These are phyloP conservation scores for Lagerstroemia speciosa DNA, from an alignment of 345 rosid genomes.

Conservation along the genomic window DNA sequence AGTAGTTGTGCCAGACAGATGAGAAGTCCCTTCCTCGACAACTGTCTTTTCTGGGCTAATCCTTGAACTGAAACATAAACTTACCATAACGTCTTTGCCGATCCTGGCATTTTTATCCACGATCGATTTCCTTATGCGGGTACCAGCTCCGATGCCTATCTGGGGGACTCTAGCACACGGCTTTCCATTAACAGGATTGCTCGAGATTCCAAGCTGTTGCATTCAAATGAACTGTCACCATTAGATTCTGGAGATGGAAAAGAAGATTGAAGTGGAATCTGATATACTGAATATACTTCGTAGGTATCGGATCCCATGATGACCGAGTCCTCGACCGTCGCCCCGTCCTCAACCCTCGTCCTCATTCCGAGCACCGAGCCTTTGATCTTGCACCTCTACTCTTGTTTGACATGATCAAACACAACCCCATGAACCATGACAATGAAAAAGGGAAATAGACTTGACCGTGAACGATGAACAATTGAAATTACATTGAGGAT, in stretches of 20 bases:
- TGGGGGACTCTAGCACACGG: slow-evolving; percentile 19
- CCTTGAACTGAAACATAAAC: neutral
- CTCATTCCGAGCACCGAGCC: slow-evolving; percentile 74
- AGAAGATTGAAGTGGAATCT: neutral
- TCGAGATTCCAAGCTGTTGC: slow-evolving; percentile 19
- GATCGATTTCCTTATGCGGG: slow-evolving; percentile 51
- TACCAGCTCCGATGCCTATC: slow-evolving; percentile 57
- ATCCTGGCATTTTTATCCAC: slow-evolving; percentile 78
- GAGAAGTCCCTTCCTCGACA: neutral
- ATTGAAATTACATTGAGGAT: slow-evolving; percentile 44
- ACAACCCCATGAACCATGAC: slow-evolving; percentile 4
- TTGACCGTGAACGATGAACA: no score
- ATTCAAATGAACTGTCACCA: neutral
- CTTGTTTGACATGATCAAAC: slow-evolving; percentile 20
- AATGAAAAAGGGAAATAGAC: neutral
- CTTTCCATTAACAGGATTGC: slow-evolving; percentile 11
- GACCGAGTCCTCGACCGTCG: slow-evolving; percentile 55
- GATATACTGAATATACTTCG: slow-evolving; percentile 27
- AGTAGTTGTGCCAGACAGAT: neutral
- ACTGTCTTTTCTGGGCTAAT: neutral
- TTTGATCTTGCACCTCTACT: slow-evolving; percentile 65
- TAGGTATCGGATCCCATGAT: slow-evolving; percentile 72
- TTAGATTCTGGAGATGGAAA: neutral
- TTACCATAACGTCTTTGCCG: slow-evolving; percentile 59
- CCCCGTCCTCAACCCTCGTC: slow-evolving; percentile 55